Base-by-base conservation (phyloP, 192 early-diverging fungal species). In the Mortierella antarctica region DNA sequence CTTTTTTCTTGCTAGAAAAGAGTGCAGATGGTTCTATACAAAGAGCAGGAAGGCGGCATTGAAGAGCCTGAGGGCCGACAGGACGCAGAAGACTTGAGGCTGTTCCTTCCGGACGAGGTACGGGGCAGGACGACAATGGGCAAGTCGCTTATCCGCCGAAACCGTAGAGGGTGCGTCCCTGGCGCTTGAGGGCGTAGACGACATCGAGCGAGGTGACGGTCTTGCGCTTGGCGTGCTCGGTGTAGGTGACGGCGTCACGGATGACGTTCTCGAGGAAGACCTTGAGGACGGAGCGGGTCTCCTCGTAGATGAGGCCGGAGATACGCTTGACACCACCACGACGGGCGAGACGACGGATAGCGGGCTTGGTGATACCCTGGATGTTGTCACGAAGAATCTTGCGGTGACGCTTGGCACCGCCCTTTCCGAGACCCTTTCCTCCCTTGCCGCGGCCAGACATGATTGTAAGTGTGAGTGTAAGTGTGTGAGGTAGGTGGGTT, bases 321-420 rank as follows among this genome's bases (percentile, higher is more conserved):
- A 98, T 98, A 94, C 97, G 96, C 95, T 98, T 98, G 91, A 98
- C 97, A 92, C 97, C 97, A 74, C 97, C 97, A 95, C 97, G 95
- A 86, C 97, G 95, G 31, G 97, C 97, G 69, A 98, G 96, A 95
- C 97, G 97, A 86, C 96, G 95, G 84, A 98, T 98, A 66, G 96
- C 96, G 58, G 96, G 96, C 91, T 98, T 98, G 84, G 96, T 98
- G 86, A 98, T 98, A 73, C 96, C 94, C 88, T 94, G 94, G 82
- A 95, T 96, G 93, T 99, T 99, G 83, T 99, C 97, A 82, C 97
- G 95, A 82, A 99, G 92, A 92, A 99, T 99, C 93, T 99, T 99
- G 86, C 97, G 93, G 88, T 99, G 97, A 86, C 97, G 97, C 93
- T 99, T 99, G 88, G 97, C 97, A 55, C 97, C 97, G 57, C 97